Evolutionary conservation across 2,329 filamentous ascomycete species (phyloP), one percentile per base, ranked within the genome.

Genomic region (Byssochlamys sp.): DNA sequence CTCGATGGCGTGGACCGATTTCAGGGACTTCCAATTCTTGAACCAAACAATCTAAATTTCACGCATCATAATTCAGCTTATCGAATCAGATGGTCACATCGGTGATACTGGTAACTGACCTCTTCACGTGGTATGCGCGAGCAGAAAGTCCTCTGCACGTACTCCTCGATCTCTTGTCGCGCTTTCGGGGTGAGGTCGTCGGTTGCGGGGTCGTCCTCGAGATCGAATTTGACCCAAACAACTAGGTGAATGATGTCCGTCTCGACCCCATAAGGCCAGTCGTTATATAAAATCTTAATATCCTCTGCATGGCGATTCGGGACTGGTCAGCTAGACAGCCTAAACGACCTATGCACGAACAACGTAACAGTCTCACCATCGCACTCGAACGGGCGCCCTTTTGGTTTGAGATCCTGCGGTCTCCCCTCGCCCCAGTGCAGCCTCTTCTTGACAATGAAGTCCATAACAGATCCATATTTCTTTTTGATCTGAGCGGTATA

Each of bases 261-360:
- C 65, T 94, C 90, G 55, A 96, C 79, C 0, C 90, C 91, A 67
- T 96, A 97, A 0, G 92, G 92, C 89, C 91, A 96, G 78, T 97
- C 91, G 69, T 97, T 97, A 74, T 82, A 84, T 48, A 96, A 72
- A 53, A 95, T 85, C 71, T 85, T 90, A 65, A 86, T 75, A 67
- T 94, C 87, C 52, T 75, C 79, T 80, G 60, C 49, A 35, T 11
- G 39, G 12, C 45, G 28, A 4, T 65, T 55, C 51, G 61, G 59
- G 59, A 66, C 4, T 58, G 62, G 28, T 50, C 54, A 50, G 19
- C 2, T 29, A 26, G n/a, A 6, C 51, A 25, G 33, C 19, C 39
- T 25, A 24, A 45, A 24, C 19, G n/a, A 7, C 14, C 24, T 24
- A 66, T 56, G 39, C 39, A 45, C 12, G 35, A 12, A 39, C 4